Evolutionary conservation across 768 basidiomycete genomes (phyloP).

Genomic region (Mycena crocata): DNA sequence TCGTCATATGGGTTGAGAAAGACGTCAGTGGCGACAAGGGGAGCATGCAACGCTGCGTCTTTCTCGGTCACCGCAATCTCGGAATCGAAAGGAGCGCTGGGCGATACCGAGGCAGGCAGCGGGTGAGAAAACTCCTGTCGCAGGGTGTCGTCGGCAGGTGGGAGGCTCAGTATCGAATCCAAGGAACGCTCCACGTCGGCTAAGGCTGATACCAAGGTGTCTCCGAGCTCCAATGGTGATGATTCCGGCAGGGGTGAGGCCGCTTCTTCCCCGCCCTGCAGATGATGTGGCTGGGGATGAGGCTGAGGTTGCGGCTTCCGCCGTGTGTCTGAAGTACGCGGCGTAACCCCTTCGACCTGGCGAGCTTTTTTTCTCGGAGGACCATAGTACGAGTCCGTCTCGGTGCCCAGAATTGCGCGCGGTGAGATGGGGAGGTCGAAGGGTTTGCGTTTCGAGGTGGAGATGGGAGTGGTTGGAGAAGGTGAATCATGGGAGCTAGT

Average conservation of each 20-base stretch:
- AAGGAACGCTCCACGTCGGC: slow-evolving; percentile 7
- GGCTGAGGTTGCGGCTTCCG: not conserved
- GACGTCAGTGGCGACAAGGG: not conserved
- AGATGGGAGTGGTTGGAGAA: not conserved
- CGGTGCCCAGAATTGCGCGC: not conserved
- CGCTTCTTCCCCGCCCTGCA: not conserved
- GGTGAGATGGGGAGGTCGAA: not conserved
- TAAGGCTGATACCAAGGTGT: slow-evolving; percentile 1
- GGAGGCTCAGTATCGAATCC: slow-evolving; percentile 12
- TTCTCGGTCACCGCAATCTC: not conserved
- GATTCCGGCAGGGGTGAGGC: not conserved
- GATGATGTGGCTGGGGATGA: not conserved
- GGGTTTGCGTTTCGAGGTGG: slow-evolving; percentile 5
- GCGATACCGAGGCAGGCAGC: not conserved
- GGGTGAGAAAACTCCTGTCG: slow-evolving; percentile 4
- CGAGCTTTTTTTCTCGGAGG: not conserved
- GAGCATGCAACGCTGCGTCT: not conserved
- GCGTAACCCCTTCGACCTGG: not conserved
- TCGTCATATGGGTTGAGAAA: not conserved
- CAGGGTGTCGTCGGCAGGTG: slow-evolving; percentile 11
- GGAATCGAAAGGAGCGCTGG: no score
- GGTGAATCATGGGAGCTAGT: not conserved
- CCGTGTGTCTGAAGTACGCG: not conserved
- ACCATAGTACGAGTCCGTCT: not conserved
- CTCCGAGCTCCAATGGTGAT: not conserved